Base-by-base conservation (phyloP, 2,329 filamentous ascomycete genomes). In the Paraconiothyrium sp. region DNA sequence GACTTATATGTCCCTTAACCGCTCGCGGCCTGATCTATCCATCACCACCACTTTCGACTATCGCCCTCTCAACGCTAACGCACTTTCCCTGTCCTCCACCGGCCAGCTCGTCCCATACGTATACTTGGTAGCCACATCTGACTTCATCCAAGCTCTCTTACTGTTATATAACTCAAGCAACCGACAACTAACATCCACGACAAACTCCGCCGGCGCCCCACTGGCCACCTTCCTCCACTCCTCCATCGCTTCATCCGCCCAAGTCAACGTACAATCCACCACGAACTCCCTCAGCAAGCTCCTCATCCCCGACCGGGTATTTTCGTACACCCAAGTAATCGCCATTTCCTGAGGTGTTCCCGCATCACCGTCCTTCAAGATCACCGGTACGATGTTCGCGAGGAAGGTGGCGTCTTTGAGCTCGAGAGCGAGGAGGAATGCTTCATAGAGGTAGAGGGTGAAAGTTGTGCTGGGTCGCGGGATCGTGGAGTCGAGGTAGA, bases 401-500 rank as follows among this genome's bases (percentile, higher is more conserved):
- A 55, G 7, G 27, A 55, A 44, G 27, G 27, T 20, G 30, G 10
- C 14, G 14, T 46, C 52, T 22, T 46, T 46, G 4, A 55, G 37
- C 8, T 46, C 39, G n/a, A 32, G 9, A 1, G 52, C 52, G 16
- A 55, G 39, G 3, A 34, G 16, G 14, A 55, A 55, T n/a, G 52
- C 34, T 16, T 44, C 9, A 6, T 46, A 46, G 14, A 55, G 39
- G 5, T 55, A 55, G 9, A 34, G 24, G 2, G 39, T 44, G 39
- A 55, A 55, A 1, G 20, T 10, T 7, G 32, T 10, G 22, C 24
- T 34, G 3, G 52, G 52, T 2, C 52, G 39, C 10, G 52, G 39
- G 10, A 55, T 55, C 10, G 39, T 55, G 9, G 24, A 34, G 39
- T 55, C 52, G 37, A 55, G 24, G 39, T 46, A 55, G 14, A 55